Conservation (phyloP, 2,329 filamentous ascomycete genomes). For the Xylariaceae sp. region DNA sequence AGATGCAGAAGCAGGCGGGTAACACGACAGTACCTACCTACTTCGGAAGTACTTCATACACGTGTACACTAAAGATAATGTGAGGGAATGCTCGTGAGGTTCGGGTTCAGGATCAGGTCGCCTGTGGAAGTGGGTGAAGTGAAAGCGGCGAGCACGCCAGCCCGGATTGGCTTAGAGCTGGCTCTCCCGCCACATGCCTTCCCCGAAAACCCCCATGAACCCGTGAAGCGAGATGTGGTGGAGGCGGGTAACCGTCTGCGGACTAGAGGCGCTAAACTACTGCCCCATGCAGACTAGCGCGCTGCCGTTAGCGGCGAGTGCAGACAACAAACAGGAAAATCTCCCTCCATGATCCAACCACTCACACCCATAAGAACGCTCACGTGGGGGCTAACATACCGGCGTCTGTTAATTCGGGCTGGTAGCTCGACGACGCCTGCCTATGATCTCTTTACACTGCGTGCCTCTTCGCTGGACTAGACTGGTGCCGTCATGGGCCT, state of each 20-base stretch:
- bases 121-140: neutral
- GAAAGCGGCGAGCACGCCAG: neutral
- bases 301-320: neutral
- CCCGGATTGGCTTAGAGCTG: neutral
- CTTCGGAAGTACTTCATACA: neutral
- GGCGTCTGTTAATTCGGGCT: neutral
- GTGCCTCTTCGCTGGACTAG: neutral
- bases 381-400: neutral
- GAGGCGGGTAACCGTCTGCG: neutral
- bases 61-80: neutral
- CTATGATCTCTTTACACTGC: neutral
- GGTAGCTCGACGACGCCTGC: too few relatives aligned
- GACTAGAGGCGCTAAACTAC: neutral
- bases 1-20: neutral
- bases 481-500: neutral
- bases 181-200: neutral
- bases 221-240: neutral
- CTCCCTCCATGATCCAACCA: neutral
- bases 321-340: neutral
- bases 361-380: neutral
- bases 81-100: too few relatives aligned
- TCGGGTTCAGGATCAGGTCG: too few relatives aligned
- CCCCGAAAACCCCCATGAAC: too few relatives aligned
- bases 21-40: neutral
- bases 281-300: neutral